phyloP scores from a whole-genome alignment of 176 grass and related monocot genomes.

The Carex littledalei region DNA sequence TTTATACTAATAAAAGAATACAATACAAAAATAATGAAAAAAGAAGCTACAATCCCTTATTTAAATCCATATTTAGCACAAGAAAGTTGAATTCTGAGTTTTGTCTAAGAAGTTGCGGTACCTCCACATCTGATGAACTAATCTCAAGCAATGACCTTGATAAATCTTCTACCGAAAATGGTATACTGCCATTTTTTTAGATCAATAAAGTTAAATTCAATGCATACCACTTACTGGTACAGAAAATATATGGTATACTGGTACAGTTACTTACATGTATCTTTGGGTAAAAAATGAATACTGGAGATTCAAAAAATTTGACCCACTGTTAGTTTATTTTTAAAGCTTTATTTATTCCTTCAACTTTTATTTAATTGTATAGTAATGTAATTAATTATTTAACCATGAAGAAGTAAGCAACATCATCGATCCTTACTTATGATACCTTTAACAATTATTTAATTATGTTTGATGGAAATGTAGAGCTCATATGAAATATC shows the following conservation, averaged over 20 bases:
- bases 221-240: too few relatives aligned
- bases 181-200: conserved; percentile 33
- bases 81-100: conserved; percentile 46
- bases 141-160: conserved; percentile 31
- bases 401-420: background rate
- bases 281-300: background rate
- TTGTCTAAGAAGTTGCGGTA: conserved; percentile 33
- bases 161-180: conserved; percentile 47
- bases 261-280: background rate
- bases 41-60: conserved; percentile 15
- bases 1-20: conserved; percentile 17
- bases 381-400: background rate
- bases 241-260: background rate
- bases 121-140: conserved; percentile 33
- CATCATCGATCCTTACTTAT: background rate
- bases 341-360: background rate
- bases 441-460: background rate
- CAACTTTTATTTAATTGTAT: background rate
- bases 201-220: background rate
- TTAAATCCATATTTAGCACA: conserved; percentile 25
- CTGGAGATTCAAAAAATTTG: background rate
- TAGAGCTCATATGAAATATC: background rate
- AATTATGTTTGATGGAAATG: background rate
- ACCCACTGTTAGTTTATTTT: background rate
- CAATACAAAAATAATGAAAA: background rate